These are phyloP conservation scores for Cryphonectria carpinicola DNA, from an alignment of 2,329 filamentous ascomycete species.

Conservation along the genomic window DNA sequence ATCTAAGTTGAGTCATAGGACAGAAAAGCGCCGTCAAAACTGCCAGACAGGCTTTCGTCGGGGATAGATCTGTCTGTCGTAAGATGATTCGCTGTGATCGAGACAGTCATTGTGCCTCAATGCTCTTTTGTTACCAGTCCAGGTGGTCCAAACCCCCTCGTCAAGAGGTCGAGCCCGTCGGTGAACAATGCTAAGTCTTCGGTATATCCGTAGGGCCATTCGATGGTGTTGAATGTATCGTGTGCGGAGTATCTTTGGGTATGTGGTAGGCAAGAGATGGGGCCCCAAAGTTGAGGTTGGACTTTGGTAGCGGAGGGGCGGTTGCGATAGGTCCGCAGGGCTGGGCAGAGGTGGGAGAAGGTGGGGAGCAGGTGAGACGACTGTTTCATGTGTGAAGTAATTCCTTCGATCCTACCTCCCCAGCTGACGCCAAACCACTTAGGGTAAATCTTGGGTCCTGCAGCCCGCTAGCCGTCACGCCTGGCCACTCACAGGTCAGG, in stretches of 20 bases:
- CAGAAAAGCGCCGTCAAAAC: neutral
- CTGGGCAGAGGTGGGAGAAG: neutral
- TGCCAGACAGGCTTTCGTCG: neutral
- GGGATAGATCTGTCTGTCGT: neutral
- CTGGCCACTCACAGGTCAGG: conserved; percentile 6
- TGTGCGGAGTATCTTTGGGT: neutral
- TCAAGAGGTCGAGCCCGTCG: neutral
- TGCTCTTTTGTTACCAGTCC: neutral
- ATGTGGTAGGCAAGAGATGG: neutral
- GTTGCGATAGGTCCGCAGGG: neutral
- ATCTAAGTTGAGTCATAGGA: conserved; percentile 1
- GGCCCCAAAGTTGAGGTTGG: neutral
- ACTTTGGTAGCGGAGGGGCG: neutral
- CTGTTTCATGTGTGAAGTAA: conserved; percentile 13
- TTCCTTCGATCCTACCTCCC: conserved; percentile 14
- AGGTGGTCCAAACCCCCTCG: no score
- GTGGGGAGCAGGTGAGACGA: conserved; percentile 12
- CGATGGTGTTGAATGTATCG: neutral
- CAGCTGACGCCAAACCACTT: neutral
- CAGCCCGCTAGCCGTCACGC: neutral
- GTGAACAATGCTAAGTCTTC: neutral
- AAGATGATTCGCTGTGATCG: neutral
- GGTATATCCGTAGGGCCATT: neutral
- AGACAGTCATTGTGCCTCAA: neutral
- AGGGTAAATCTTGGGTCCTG: neutral